A percentile compares a stretch with the other conserved stretches of the same genome.
These are phyloP conservation scores for Salvia hispanica DNA, from an alignment of 257 asterid species.

Conservation along the genomic window DNA sequence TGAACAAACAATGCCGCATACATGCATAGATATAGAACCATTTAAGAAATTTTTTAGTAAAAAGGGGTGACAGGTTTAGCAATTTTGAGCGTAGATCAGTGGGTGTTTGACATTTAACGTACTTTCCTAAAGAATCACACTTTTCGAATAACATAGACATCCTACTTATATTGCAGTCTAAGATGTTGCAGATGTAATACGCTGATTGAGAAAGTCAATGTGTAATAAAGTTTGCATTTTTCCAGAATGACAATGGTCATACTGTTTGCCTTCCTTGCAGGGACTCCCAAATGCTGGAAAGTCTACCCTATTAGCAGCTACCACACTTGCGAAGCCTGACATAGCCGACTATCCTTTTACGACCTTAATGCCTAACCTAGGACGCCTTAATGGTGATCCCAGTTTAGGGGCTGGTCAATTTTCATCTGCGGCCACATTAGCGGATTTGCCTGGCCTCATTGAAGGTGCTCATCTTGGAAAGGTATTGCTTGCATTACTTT, in stretches of 20 bases:
- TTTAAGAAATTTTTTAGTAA: too few species aligned
- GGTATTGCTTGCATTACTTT: conserved; percentile 46
- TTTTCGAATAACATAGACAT: neutral
- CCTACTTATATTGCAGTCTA: neutral
- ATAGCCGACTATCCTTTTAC: conserved; percentile 98
- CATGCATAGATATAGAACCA: neutral
- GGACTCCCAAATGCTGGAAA: conserved; percentile 99
- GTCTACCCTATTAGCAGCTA: conserved; percentile 85
- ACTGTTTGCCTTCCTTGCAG: conserved; percentile 40
- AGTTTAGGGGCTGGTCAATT: conserved; percentile 72
- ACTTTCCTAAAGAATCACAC: neutral
- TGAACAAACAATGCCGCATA: neutral
- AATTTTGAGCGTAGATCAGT: neutral
- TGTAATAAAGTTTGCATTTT: conserved; percentile 7
- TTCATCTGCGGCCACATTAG: conserved; percentile 92
- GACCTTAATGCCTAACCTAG: conserved; percentile 95
- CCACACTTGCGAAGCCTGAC: conserved; percentile 90
- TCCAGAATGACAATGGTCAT: neutral
- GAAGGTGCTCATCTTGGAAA: conserved; percentile 99
- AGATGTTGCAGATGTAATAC: neutral
- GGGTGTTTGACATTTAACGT: neutral
- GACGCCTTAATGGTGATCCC: conserved; percentile 95
- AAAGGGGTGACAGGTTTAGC: neutral
- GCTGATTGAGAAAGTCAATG: neutral
- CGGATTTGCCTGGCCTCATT: conserved; percentile 97